These are phyloP conservation scores for Ganoderma meredithae DNA, from an alignment of 1,284 basidiomycete species.

Conservation along the genomic window DNA sequence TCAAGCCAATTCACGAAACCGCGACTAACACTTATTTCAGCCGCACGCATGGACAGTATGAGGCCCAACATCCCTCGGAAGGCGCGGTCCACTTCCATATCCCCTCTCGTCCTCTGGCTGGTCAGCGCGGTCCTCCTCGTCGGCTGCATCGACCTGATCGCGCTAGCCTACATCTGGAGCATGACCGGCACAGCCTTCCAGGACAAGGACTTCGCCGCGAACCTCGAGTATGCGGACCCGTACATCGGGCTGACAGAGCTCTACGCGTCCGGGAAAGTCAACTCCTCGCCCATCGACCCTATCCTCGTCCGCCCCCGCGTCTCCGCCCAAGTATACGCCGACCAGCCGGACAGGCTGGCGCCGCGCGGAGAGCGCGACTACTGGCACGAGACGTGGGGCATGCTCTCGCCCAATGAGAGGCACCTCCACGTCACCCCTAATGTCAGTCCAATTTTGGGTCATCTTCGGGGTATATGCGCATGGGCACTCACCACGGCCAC, in stretches of 20 bases:
- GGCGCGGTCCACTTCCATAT: background rate
- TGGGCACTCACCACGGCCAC: background rate
- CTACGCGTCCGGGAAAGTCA: constrained; percentile 22
- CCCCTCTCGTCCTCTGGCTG: background rate
- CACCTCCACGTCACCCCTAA: background rate
- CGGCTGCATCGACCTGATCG: background rate
- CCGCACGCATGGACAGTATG: background rate
- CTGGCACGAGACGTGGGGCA: background rate
- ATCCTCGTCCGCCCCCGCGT: background rate
- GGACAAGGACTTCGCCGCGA: constrained; percentile 18
- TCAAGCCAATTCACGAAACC: background rate
- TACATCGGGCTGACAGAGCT: constrained; percentile 34
- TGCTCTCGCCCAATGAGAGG: background rate
- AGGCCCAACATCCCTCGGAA: background rate
- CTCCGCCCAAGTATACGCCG: background rate
- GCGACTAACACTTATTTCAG: background rate
- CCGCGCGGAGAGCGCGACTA: background rate
- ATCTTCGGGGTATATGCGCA: background rate
- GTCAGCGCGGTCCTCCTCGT: background rate
- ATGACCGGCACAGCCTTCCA: constrained; percentile 21
- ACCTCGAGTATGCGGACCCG: constrained; percentile 30
- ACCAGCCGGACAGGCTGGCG: background rate
- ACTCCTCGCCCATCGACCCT: constrained; percentile 9
- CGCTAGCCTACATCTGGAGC: background rate
- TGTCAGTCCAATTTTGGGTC: background rate